Conservation (phyloP, 1,284 basidiomycete genomes). For the Puccinia coronata region DNA sequence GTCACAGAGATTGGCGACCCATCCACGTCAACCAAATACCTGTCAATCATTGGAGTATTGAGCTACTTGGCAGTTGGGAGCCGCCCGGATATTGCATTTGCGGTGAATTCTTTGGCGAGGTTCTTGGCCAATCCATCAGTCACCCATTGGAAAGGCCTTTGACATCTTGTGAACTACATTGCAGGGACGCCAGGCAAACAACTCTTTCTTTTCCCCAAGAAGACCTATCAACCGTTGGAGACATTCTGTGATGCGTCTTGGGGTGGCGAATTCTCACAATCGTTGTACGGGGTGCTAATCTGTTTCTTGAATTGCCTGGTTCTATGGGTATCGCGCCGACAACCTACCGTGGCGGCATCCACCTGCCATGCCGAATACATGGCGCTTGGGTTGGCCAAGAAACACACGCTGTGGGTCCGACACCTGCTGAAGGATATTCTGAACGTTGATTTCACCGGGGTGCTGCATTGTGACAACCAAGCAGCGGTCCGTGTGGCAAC, state of each 20-base stretch:
- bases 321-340: not conserved
- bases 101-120: not conserved
- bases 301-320: not conserved
- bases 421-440: not conserved
- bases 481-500: not conserved
- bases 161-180: not conserved
- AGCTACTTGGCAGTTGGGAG: not conserved
- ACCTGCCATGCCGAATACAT: slow-evolving; percentile 19
- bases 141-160: not conserved
- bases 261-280: too few relatives aligned
- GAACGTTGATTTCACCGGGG: not conserved
- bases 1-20: not conserved
- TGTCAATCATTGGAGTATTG: not conserved
- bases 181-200: not conserved
- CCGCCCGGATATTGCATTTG: not conserved
- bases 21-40: not conserved
- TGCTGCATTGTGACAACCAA: slow-evolving; percentile 1
- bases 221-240: not conserved
- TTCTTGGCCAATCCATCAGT: not conserved
- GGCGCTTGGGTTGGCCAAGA: not conserved
- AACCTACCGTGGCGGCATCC: not conserved
- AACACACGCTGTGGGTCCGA: not conserved
- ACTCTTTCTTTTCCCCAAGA: not conserved
- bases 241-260: not conserved
- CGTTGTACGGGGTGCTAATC: not conserved